phyloP scores from a whole-genome alignment of 352 stramenopile genomes.

The Phytophthora pisi region DNA sequence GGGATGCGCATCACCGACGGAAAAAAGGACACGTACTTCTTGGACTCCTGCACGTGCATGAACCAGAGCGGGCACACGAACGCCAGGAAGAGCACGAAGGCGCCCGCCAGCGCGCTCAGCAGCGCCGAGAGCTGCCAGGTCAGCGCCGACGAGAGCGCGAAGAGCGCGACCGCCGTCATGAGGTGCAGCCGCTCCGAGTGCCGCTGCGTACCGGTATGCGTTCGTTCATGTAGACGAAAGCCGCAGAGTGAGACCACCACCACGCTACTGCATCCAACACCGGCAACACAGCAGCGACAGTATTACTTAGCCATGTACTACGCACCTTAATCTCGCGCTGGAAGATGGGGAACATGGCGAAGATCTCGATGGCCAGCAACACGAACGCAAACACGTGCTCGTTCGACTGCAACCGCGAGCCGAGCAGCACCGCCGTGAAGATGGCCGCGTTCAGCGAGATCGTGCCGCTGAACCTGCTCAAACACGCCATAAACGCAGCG shows the following conservation, averaged over 20 bases:
- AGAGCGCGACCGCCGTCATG: constrained; percentile 68
- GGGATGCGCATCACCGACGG: constrained; percentile 19
- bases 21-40: constrained; percentile 73
- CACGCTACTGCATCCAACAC: constrained; percentile 1
- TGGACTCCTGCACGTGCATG: constrained; percentile 91
- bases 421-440: constrained; percentile 91
- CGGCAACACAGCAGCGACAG: neutral
- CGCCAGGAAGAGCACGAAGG: constrained; percentile 81
- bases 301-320: neutral
- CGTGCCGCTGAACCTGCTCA: constrained; percentile 79
- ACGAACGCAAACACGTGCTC: constrained; percentile 93
- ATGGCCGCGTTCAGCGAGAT: constrained; percentile 93
- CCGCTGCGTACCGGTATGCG: constrained; percentile 29
- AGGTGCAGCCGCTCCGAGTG: constrained; percentile 75
- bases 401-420: constrained; percentile 90
- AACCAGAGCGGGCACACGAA: constrained; percentile 91
- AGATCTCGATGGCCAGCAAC: constrained; percentile 90
- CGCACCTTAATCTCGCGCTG: constrained; percentile 82
- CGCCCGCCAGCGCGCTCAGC: constrained; percentile 64
- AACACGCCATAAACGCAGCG: constrained; percentile 7
- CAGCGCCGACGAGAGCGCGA: constrained; percentile 70
- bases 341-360: constrained; percentile 90
- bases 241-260: constrained; percentile 7
- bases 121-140: constrained; percentile 77
- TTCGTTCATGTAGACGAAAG: constrained; percentile 6